Evolutionary conservation across 805 yeast species (phyloP).

Genomic region (Saturnispora besseyi): DNA sequence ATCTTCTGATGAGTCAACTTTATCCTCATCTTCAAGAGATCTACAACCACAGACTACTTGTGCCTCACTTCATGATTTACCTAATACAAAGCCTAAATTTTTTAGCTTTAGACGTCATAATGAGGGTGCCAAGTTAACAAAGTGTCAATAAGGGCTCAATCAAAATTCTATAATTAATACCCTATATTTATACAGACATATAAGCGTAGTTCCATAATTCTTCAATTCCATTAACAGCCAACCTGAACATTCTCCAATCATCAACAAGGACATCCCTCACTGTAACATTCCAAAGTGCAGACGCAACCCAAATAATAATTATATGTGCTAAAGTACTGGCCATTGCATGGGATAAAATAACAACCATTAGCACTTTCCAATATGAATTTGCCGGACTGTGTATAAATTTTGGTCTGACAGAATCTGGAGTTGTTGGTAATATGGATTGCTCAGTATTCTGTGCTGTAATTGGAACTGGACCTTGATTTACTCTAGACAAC

Average conservation of each 20-base stretch:
- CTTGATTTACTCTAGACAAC: background rate
- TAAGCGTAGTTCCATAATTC: slow-evolving; percentile 15
- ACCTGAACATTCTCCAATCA: slow-evolving; percentile 21
- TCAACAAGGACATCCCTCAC: slow-evolving; percentile 18
- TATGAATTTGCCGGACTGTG: slow-evolving; percentile 12
- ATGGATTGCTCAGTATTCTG: background rate
- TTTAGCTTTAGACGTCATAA: background rate
- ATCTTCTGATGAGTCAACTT: no score
- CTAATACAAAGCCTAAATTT: background rate
- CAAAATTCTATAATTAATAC: no score
- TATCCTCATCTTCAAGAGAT: no score
- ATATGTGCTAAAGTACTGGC: slow-evolving; percentile 18
- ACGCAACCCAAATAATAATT: slow-evolving; percentile 17
- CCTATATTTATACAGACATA: background rate
- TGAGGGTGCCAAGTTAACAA: background rate
- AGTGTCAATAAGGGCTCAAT: background rate
- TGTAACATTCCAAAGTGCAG: slow-evolving; percentile 15
- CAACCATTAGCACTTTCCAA: slow-evolving; percentile 23
- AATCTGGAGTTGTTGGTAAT: background rate
- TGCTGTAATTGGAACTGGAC: background rate
- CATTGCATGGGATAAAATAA: slow-evolving; percentile 18
- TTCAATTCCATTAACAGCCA: slow-evolving; percentile 16
- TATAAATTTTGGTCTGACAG: background rate
- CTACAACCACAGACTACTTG: no score
- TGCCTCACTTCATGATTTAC: no score